phyloP scores from a whole-genome alignment of 1,284 basidiomycete genomes.

The Megacollybia platyphylla region DNA sequence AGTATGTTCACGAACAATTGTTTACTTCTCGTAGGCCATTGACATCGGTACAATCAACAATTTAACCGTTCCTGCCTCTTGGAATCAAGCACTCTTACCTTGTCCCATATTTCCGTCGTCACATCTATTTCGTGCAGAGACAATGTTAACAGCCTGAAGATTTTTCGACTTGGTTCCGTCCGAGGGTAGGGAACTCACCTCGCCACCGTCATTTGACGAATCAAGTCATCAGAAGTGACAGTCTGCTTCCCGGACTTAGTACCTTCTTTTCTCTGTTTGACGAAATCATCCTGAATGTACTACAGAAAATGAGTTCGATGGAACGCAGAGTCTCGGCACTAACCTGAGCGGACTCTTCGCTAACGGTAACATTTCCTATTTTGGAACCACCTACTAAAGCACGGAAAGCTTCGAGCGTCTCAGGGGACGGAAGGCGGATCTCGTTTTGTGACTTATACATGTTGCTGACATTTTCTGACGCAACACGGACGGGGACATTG shows the following conservation, averaged over 20 bases:
- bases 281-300: constrained; percentile 69
- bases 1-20: constrained; percentile 10
- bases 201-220: constrained; percentile 50
- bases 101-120: constrained; percentile 32
- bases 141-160: constrained; percentile 31
- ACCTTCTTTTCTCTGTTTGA: constrained; percentile 35
- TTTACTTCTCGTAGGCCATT: background rate
- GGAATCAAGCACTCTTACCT: constrained; percentile 28
- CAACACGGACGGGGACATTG: constrained; percentile 30
- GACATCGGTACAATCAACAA: background rate
- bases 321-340: constrained; percentile 4
- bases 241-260: constrained; percentile 14
- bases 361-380: constrained; percentile 35
- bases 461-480: constrained; percentile 5
- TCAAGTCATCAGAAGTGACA: constrained; percentile 46
- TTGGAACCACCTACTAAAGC: constrained; percentile 41
- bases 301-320: constrained; percentile 14
- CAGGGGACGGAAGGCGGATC: constrained; percentile 28
- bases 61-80: constrained; percentile 1
- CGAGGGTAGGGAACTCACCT: constrained; percentile 24
- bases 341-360: constrained; percentile 42
- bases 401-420: constrained; percentile 40
- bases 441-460: constrained; percentile 35
- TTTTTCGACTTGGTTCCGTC: constrained; percentile 1
- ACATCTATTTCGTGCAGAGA: constrained; percentile 33